Evolutionary conservation across 192 early-diverging fungal species (phyloP).

Genomic region (Dissophora globulifera): DNA sequence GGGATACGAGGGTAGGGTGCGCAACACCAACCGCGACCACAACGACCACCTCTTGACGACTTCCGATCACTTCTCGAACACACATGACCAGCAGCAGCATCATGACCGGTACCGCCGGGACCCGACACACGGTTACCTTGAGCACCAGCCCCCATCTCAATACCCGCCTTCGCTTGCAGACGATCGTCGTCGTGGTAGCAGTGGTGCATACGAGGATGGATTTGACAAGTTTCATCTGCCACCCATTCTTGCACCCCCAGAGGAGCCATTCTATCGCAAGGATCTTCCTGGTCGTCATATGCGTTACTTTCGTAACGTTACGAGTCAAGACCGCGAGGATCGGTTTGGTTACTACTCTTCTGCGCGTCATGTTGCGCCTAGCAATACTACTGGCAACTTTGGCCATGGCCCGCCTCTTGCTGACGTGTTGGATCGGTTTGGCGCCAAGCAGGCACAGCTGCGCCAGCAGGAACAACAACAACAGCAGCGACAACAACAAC

Average conservation of each 20-base stretch:
- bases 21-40: constrained; percentile 48
- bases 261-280: constrained; percentile 48
- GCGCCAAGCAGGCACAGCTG: constrained; percentile 18
- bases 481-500: constrained; percentile 13
- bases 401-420: constrained; percentile 47
- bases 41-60: constrained; percentile 43
- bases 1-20: constrained; percentile 45
- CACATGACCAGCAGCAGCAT: constrained; percentile 42
- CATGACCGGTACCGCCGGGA: constrained; percentile 32
- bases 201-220: constrained; percentile 13
- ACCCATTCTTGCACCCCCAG: constrained; percentile 34
- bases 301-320: constrained; percentile 52
- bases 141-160: constrained; percentile 30
- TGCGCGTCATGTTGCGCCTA: constrained; percentile 42
- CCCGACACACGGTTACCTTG: constrained; percentile 16
- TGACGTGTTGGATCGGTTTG: constrained; percentile 37
- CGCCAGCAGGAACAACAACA: constrained; percentile 17
- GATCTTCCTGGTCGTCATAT: constrained; percentile 50
- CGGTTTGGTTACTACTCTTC: constrained; percentile 44
- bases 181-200: too few species aligned
- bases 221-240: constrained; percentile 38
- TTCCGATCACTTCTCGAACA: constrained; percentile 17
- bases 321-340: constrained; percentile 49
- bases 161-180: constrained; percentile 3
- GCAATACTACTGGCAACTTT: constrained; percentile 51